Evolutionary conservation across 1,139 yeast species (phyloP).

Genomic region (Scheffersomyces cryptocercus): DNA sequence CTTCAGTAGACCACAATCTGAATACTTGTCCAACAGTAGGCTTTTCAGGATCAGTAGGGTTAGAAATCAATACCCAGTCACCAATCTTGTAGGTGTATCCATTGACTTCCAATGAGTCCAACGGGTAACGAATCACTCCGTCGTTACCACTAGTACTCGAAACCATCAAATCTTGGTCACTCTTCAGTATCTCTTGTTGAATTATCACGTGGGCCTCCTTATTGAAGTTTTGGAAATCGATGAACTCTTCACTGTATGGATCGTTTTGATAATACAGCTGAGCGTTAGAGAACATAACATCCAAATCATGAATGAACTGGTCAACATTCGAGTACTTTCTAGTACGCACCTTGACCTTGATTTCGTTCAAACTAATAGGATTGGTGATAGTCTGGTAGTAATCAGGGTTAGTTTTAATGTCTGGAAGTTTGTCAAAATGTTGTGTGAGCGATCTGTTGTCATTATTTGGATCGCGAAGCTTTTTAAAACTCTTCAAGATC

Average conservation of each 20-base stretch:
- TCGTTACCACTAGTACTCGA: slow-evolving; percentile 60
- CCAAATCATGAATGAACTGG: slow-evolving; percentile 73
- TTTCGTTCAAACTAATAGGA: slow-evolving; percentile 82
- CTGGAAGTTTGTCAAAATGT: slow-evolving; percentile 83
- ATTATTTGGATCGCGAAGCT: slow-evolving; percentile 57
- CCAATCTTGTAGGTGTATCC: slow-evolving; percentile 83
- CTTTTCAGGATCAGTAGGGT: slow-evolving; percentile 82
- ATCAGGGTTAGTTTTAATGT: slow-evolving; percentile 60
- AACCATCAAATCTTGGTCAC: slow-evolving; percentile 77
- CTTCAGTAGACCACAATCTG: slow-evolving; percentile 85
- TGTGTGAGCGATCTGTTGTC: slow-evolving; percentile 51
- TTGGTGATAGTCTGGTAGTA: slow-evolving; percentile 64
- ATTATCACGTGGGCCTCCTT: slow-evolving; percentile 60
- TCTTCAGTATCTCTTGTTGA: slow-evolving; percentile 72
- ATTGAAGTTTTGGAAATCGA: slow-evolving; percentile 65
- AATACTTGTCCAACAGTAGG: slow-evolving; percentile 95
- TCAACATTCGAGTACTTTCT: slow-evolving; percentile 79
- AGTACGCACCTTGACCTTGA: slow-evolving; percentile 81
- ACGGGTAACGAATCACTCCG: slow-evolving; percentile 65
- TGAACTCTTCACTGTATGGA: slow-evolving; percentile 55
- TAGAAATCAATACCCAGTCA: slow-evolving; percentile 88
- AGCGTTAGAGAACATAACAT: slow-evolving; percentile 72
- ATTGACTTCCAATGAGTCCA: slow-evolving; percentile 70
- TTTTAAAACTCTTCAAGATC: slow-evolving; percentile 77
- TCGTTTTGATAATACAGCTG: slow-evolving; percentile 60